Evolutionary conservation across 2,329 filamentous ascomycete species (phyloP), one percentile per base, ranked within the genome.

Genomic region (Colletotrichum chlorophyti): DNA sequence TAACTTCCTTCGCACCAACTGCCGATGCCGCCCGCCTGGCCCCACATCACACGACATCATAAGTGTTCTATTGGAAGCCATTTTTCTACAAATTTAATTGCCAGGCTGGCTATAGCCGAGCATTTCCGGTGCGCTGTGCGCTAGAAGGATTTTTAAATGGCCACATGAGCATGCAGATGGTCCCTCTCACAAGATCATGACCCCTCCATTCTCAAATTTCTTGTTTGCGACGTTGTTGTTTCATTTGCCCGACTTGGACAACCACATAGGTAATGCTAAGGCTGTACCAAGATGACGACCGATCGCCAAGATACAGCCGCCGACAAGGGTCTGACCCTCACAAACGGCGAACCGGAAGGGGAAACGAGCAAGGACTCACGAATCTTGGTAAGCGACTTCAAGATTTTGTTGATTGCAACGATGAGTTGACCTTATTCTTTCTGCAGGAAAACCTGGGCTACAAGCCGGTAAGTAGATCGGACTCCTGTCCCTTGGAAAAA

Each of bases 391-490:
- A 27, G 45, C 15, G 11, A 7, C 8, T 6, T 21, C 10, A 15
- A 40, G 2, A 11, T 6, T n/a, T 4, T 9, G 8, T n/a, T 24
- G 34, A 17, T 8, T 40, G 3, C 15, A 31, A n/a, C 9, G 4
- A 6, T 40, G 12, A 23, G 32, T 47, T 52, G 38, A 57, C 27
- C 7, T 9, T 6, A 5, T n/a, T n/a, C 5, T 5, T 6, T n/a
- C 7, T 3, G 11, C n/a, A 58, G 54, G 54, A 58, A 47, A 58
- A 46, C 32, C 21, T 58, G 12, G 54, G 54, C 24, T 58, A 58
- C 34, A 58, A 58, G 35, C 54, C 54, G 21, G 54, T 53, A 23
- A 47, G 49, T 15, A 11, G 32, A 26, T 7, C n/a, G n/a, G 10
- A 48, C 21, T 5, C 11, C 12, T 11, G n/a, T n/a, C n/a, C n/a